phyloP scores from a whole-genome alignment of 768 basidiomycete species.

The Termitomyces sp. region DNA sequence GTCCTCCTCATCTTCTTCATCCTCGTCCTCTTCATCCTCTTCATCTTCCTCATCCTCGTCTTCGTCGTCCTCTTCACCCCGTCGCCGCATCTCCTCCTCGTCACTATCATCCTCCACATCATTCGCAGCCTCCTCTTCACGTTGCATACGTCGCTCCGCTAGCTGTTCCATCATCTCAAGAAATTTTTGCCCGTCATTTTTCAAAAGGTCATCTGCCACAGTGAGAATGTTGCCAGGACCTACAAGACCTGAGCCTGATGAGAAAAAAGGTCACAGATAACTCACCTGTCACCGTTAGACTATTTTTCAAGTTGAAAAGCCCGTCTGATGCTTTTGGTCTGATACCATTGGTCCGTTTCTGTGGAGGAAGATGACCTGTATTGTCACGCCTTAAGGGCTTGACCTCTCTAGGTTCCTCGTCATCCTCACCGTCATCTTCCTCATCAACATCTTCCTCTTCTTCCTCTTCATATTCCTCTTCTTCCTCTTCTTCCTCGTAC shows the following conservation, averaged over 20 bases:
- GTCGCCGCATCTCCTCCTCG: constrained; percentile 26
- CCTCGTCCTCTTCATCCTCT: constrained; percentile 54
- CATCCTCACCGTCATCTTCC: constrained; percentile 41
- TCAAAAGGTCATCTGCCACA: constrained; percentile 96
- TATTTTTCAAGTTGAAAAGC: constrained; percentile 75
- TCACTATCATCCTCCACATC: constrained; percentile 45
- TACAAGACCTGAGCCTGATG: constrained; percentile 23
- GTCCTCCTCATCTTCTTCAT: constrained; percentile 60
- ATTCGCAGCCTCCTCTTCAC: constrained; percentile 63
- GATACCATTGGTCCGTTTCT: constrained; percentile 14
- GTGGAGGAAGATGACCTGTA: constrained; percentile 15
- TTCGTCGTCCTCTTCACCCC: constrained; percentile 37
- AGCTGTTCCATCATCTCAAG: constrained; percentile 99
- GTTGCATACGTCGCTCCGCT: constrained; percentile 87
- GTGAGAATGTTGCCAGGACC: constrained; percentile 94
- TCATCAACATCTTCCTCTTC: constrained; percentile 35
- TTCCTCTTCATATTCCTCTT: constrained; percentile 36
- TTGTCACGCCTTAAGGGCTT: constrained; percentile 12
- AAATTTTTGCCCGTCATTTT: constrained; percentile 99
- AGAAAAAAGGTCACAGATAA: constrained; percentile 14
- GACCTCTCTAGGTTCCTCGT: constrained; percentile 25
- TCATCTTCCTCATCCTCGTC: constrained; percentile 60
- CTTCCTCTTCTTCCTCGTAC: constrained; percentile 36
- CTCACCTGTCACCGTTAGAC: constrained; percentile 77
- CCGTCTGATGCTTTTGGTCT: constrained; percentile 35